Evolutionary conservation across 257 asterid genomes (phyloP).

Genomic region (Voacanga thouarsii): DNA sequence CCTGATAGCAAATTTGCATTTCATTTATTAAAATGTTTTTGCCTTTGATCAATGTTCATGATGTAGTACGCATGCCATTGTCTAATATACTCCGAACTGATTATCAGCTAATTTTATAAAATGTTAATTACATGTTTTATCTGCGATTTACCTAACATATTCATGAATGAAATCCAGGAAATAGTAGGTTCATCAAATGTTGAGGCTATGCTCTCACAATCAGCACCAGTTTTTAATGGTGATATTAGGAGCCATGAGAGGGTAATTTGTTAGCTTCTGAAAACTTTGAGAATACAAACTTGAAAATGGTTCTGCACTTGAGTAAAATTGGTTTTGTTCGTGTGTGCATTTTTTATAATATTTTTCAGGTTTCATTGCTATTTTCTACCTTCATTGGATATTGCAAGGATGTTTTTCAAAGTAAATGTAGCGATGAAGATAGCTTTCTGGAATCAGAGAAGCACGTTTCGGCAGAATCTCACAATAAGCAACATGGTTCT

Average conservation of each 20-base stretch:
- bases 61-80: background rate
- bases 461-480: conserved; percentile 27
- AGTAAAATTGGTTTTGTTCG: conserved; percentile 3
- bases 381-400: conserved; percentile 73
- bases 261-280: conserved; percentile 38
- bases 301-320: background rate
- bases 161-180: conserved; percentile 44
- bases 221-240: conserved; percentile 85
- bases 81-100: background rate
- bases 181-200: conserved; percentile 55
- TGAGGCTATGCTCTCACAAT: conserved; percentile 86
- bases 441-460: conserved; percentile 31
- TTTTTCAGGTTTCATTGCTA: conserved; percentile 59
- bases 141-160: conserved; percentile 10
- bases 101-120: background rate
- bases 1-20: background rate
- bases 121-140: background rate
- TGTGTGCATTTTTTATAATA: background rate
- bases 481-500: conserved; percentile 34
- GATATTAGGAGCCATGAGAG: conserved; percentile 95
- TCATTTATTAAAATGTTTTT: background rate
- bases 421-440: conserved; percentile 30
- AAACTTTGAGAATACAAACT: conserved; percentile 10
- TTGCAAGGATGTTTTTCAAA: conserved; percentile 58
- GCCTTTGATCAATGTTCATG: background rate